A percentile compares a stretch with the other conserved stretches of the same genome.
phyloP scores from a whole-genome alignment of 192 early-diverging fungal species.

The Umbelopsis sp. region DNA sequence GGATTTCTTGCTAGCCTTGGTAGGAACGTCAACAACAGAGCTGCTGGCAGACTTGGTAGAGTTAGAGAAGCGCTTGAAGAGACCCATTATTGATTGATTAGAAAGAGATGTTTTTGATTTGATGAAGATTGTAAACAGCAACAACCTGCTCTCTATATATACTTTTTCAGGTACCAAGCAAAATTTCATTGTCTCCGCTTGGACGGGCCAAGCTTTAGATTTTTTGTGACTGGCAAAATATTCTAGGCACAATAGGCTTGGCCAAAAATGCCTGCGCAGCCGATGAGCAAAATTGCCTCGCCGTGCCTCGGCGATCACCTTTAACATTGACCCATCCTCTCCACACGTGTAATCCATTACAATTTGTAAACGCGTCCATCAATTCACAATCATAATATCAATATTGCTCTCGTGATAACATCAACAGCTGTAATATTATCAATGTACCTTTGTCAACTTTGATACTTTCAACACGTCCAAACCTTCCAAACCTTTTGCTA shows the following conservation, averaged over 20 bases:
- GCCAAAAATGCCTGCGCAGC: neutral
- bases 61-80: slow-evolving; percentile 4
- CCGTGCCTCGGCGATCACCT: slow-evolving; percentile 7
- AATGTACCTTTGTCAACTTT: too few species aligned
- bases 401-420: too few species aligned
- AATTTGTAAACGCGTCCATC: neutral
- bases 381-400: too few species aligned
- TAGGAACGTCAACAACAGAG: slow-evolving; percentile 16
- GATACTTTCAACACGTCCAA: too few species aligned
- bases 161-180: neutral
- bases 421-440: too few species aligned
- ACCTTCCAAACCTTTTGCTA: too few species aligned
- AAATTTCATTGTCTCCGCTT: neutral
- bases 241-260: neutral
- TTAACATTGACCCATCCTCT: neutral
- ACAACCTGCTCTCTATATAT: neutral
- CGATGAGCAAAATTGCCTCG: neutral
- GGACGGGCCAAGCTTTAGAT: neutral
- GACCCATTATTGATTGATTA: neutral
- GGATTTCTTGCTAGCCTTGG: neutral
- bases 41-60: slow-evolving; percentile 12
- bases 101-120: neutral
- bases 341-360: neutral
- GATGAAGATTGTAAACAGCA: neutral
- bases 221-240: slow-evolving; percentile 5